A percentile compares a stretch with the other conserved stretches of the same genome.
Evolutionary conservation across 495 filamentous ascomycete species (phyloP).

Genomic region (Neurospora tetraspora): DNA sequence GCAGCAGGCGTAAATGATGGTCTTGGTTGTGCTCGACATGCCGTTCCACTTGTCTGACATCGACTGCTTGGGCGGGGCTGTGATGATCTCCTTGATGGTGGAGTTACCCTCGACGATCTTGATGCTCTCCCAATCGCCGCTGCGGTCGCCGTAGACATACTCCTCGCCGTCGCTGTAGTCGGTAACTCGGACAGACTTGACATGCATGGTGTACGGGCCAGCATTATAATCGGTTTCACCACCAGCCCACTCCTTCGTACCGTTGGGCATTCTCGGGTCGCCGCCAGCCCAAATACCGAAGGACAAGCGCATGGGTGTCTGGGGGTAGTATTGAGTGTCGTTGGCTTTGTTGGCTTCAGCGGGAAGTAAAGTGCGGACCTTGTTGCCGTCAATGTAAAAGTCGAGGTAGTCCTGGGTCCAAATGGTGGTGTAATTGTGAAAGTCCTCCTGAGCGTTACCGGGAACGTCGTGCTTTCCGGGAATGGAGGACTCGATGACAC

Average conservation of each 20-base stretch:
- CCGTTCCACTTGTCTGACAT: slow-evolving; percentile 47
- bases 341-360: slow-evolving; percentile 56
- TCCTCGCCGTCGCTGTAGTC: slow-evolving; percentile 60
- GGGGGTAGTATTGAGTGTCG: slow-evolving; percentile 59
- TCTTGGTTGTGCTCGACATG: slow-evolving; percentile 43
- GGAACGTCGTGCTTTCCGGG: slow-evolving; percentile 45
- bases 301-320: slow-evolving; percentile 77
- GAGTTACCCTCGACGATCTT: slow-evolving; percentile 55
- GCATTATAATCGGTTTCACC: slow-evolving; percentile 60
- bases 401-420: slow-evolving; percentile 66
- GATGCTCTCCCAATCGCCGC: slow-evolving; percentile 63
- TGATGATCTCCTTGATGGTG: slow-evolving; percentile 36
- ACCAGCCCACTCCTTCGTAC: slow-evolving; percentile 64
- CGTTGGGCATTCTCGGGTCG: slow-evolving; percentile 48
- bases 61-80: slow-evolving; percentile 32
- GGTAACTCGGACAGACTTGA: slow-evolving; percentile 52
- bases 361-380: slow-evolving; percentile 58
- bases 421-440: slow-evolving; percentile 75
- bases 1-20: slow-evolving; percentile 50
- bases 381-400: slow-evolving; percentile 62
- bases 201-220: slow-evolving; percentile 67
- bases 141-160: slow-evolving; percentile 58
- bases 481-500: slow-evolving; percentile 43
- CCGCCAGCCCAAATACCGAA: slow-evolving; percentile 84
- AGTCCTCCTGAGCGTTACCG: slow-evolving; percentile 31